Conservation (phyloP, 2,329 filamentous ascomycete genomes). For the Colletotrichum tabaci region DNA sequence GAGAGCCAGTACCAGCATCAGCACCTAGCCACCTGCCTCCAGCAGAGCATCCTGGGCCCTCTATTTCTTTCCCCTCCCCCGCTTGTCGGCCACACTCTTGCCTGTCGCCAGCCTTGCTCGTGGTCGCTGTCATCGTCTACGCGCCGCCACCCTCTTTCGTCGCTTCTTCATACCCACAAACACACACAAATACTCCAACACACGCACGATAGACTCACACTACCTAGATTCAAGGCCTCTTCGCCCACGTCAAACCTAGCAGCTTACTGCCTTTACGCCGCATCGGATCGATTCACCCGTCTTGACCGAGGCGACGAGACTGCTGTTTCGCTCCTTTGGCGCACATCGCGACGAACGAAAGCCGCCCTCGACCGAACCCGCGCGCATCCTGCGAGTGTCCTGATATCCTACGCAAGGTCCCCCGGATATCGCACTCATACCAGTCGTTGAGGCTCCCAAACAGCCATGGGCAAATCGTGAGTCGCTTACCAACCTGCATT, state of each 20-base stretch:
- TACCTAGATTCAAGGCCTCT: not conserved
- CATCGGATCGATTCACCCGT: not conserved
- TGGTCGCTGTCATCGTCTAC: slow-evolving; percentile 6
- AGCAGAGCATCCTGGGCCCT: slow-evolving; percentile 28
- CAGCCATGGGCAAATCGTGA: slow-evolving; percentile 65
- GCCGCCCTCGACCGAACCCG: slow-evolving; percentile 5
- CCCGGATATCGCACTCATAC: not conserved
- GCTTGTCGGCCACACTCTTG: slow-evolving; percentile 18
- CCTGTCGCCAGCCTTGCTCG: slow-evolving; percentile 26
- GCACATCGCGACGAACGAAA: slow-evolving; percentile 22
- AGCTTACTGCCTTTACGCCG: not conserved
- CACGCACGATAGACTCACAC: not conserved
- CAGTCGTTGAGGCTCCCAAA: slow-evolving; percentile 12
- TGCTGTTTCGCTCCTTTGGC: slow-evolving; percentile 13
- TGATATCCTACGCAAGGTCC: not conserved
- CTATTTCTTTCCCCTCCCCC: slow-evolving; percentile 38
- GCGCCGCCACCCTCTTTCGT: slow-evolving; percentile 1
- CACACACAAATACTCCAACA: not conserved
- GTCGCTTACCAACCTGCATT: slow-evolving; percentile 16
- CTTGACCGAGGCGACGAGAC: slow-evolving; percentile 19
- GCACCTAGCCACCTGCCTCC: slow-evolving; percentile 5
- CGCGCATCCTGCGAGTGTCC: slow-evolving; percentile 8
- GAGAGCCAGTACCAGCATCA: slow-evolving; percentile 6
- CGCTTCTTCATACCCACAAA: not conserved
- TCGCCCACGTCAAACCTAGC: not conserved